Evolutionary conservation across 331 rosid species (phyloP).

Genomic region (Cydonia oblonga): DNA sequence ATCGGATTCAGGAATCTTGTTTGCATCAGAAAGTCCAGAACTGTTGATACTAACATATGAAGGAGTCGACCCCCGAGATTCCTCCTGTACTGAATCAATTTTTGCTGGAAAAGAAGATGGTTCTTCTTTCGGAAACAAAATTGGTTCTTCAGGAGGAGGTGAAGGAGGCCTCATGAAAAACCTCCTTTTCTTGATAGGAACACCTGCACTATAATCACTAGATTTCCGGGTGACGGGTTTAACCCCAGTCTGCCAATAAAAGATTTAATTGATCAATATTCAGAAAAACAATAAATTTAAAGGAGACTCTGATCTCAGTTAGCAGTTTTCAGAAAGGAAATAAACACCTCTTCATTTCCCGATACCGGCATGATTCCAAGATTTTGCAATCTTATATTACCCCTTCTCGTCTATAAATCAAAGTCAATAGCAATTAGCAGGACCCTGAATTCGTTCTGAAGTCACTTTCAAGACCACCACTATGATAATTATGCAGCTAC

Average conservation of each 20-base stretch:
- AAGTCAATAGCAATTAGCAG: conserved; percentile 6
- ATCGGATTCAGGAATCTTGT: conserved; percentile 27
- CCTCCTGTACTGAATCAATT: conserved; percentile 28
- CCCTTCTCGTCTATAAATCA: not conserved
- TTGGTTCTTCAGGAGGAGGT: conserved; percentile 42
- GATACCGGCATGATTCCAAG: conserved; percentile 34
- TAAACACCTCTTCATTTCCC: conserved; percentile 43
- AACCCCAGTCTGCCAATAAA: conserved; percentile 35
- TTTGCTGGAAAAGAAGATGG: conserved; percentile 19
- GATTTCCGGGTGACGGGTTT: conserved; percentile 20
- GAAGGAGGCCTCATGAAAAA: conserved; percentile 49
- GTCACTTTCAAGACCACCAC: conserved; percentile 11
- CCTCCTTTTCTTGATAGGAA: conserved; percentile 68
- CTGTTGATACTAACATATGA: conserved; percentile 27
- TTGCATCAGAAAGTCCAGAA: conserved; percentile 32
- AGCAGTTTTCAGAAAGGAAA: conserved; percentile 10
- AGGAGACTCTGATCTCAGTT: conserved; percentile 1
- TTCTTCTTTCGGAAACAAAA: conserved; percentile 31
- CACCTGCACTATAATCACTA: conserved; percentile 36
- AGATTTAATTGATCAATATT: conserved; percentile 21
- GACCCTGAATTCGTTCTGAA: conserved; percentile 1
- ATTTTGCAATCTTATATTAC: conserved; percentile 10
- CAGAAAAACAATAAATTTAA: conserved; percentile 5
- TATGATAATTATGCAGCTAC: not conserved
- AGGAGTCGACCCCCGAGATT: conserved; percentile 39